These are phyloP conservation scores for Trichosanthes cucumerina DNA, from an alignment of 306 rosid species.

Conservation along the genomic window DNA sequence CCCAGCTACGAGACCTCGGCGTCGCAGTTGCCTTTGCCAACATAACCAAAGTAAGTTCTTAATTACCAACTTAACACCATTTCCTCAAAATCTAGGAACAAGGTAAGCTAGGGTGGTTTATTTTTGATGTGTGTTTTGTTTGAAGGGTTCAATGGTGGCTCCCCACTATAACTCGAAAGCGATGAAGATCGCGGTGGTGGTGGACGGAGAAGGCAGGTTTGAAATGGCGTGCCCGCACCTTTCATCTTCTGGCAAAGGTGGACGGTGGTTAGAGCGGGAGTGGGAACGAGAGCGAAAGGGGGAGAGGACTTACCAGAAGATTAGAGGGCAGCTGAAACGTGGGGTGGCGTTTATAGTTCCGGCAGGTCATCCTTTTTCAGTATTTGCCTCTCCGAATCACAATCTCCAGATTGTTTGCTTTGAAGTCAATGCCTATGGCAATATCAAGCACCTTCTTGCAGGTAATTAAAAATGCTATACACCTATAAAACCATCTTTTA, in stretches of 20 bases:
- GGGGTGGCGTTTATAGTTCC: not conserved
- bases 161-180: conserved; percentile 2
- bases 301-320: not conserved
- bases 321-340: not conserved
- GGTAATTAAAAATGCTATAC: not conserved
- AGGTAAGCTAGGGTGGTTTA: not conserved
- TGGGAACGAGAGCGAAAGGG: not conserved
- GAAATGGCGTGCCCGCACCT: not conserved
- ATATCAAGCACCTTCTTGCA: not conserved
- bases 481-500: not conserved
- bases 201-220: not conserved
- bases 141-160: conserved; percentile 5
- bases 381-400: not conserved
- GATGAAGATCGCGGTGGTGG: not conserved
- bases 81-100: too few species aligned
- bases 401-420: not conserved
- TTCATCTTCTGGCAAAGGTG: not conserved
- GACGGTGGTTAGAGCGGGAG: not conserved
- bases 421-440: not conserved
- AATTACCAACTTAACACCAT: too few species aligned
- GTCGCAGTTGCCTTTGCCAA: conserved; percentile 38
- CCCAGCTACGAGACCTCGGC: conserved; percentile 23
- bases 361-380: conserved; percentile 1
- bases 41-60: conserved; percentile 21
- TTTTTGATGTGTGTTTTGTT: not conserved